Conservation (phyloP, 257 asterid genomes). For the Thymus mandschuricus region DNA sequence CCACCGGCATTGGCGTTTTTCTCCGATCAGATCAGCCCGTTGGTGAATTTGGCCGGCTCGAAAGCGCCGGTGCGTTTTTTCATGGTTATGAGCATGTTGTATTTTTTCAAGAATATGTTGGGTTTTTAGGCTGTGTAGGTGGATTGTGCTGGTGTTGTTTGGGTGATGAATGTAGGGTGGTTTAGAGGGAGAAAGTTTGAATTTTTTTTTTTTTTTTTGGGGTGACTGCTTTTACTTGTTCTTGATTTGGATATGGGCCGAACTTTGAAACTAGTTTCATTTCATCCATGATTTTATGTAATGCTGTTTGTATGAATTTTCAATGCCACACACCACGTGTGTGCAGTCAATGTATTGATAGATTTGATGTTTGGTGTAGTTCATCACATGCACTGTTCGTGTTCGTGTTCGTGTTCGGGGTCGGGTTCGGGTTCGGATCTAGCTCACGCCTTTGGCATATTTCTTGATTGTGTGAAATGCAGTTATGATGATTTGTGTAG, state of each 20-base stretch:
- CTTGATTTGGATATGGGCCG: neutral
- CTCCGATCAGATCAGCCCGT: slow-evolving; percentile 1
- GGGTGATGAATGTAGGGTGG: neutral
- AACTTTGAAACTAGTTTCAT: too few species aligned
- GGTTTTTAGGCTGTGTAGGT: slow-evolving; percentile 10
- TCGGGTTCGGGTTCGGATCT: neutral
- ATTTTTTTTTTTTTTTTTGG: neutral
- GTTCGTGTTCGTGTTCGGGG: neutral
- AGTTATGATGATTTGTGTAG: neutral
- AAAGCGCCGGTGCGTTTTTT: neutral
- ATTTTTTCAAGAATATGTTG: neutral
- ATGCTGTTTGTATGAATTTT: neutral
- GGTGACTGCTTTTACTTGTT: neutral
- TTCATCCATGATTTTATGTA: neutral
- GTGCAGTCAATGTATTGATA: neutral
- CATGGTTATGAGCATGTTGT: slow-evolving; percentile 2
- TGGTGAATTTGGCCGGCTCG: neutral
- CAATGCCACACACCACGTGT: too few species aligned
- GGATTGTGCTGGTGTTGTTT: neutral
- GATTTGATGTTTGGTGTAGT: slow-evolving; percentile 3
- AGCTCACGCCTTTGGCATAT: neutral
- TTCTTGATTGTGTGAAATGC: neutral
- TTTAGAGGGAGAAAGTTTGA: neutral
- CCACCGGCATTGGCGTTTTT: slow-evolving; percentile 13
- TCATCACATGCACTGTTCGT: slow-evolving; percentile 9